Evolutionary conservation across 2,329 filamentous ascomycete species (phyloP).

Genomic region (Pleoardoris graminearum): DNA sequence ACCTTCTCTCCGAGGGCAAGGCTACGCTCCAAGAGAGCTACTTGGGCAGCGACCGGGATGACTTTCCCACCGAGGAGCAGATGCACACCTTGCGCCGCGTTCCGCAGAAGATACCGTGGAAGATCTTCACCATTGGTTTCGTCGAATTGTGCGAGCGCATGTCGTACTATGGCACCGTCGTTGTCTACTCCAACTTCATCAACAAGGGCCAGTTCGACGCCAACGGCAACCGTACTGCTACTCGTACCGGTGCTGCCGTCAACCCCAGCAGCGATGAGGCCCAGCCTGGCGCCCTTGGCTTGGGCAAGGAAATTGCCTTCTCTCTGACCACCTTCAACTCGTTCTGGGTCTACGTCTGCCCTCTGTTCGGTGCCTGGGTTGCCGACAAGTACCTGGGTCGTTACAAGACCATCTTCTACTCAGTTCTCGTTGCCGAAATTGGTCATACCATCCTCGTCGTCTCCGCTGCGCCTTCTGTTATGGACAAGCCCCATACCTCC

Average conservation of each 20-base stretch:
- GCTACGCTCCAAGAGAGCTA: slow-evolving; percentile 41
- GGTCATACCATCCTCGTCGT: slow-evolving; percentile 57
- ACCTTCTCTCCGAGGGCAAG: slow-evolving; percentile 42
- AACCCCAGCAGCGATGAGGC: slow-evolving; percentile 9
- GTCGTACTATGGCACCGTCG: slow-evolving; percentile 70
- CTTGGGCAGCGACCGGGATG: slow-evolving; percentile 16
- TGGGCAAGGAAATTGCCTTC: slow-evolving; percentile 17
- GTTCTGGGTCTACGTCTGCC: slow-evolving; percentile 30
- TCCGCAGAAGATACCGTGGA: slow-evolving; percentile 62
- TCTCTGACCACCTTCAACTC: slow-evolving; percentile 13
- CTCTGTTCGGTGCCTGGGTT: slow-evolving; percentile 54
- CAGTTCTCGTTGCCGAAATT: slow-evolving; percentile 44
- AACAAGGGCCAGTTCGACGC: neutral
- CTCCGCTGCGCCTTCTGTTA: slow-evolving; percentile 52
- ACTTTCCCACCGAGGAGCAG: slow-evolving; percentile 53
- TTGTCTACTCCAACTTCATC: slow-evolving; percentile 56
- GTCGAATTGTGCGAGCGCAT: slow-evolving; percentile 73
- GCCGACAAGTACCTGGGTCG: slow-evolving; percentile 58
- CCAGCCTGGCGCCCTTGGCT: slow-evolving; percentile 22
- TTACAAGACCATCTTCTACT: slow-evolving; percentile 58
- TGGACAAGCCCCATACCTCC: slow-evolving; percentile 36
- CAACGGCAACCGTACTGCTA: neutral
- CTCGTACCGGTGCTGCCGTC: neutral
- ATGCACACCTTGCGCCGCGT: slow-evolving; percentile 60
- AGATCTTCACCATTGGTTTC: slow-evolving; percentile 67